A percentile compares a stretch with the other conserved stretches of the same genome.
These are phyloP conservation scores for Talaromyces rugulosus DNA, from an alignment of 2,329 filamentous ascomycete species.

Conservation along the genomic window DNA sequence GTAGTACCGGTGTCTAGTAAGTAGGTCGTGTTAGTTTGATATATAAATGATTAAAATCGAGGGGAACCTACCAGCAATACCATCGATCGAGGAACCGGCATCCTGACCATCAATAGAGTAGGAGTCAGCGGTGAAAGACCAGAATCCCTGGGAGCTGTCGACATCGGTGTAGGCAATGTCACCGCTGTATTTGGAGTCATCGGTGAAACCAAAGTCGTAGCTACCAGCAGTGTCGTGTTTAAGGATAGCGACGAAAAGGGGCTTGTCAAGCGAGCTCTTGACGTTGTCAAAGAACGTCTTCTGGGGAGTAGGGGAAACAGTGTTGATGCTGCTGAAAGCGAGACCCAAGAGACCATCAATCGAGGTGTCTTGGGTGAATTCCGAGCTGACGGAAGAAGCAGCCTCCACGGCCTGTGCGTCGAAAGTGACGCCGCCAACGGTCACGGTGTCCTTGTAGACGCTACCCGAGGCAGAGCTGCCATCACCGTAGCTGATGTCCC, in stretches of 20 bases:
- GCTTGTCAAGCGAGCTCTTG: conserved; percentile 42
- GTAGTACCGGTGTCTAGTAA: conserved; percentile 64
- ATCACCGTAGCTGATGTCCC: conserved; percentile 63
- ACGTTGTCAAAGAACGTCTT: conserved; percentile 59
- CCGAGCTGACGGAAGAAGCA: conserved; percentile 53
- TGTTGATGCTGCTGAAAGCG: conserved; percentile 58
- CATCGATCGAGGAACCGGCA: conserved; percentile 41
- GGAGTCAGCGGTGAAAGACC: conserved; percentile 56
- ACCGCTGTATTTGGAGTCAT: conserved; percentile 1
- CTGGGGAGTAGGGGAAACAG: conserved; percentile 29
- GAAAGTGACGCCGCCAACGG: conserved; percentile 57
- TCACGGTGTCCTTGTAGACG: conserved; percentile 63
- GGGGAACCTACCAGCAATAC: conserved; percentile 47
- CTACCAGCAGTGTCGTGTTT: not conserved
- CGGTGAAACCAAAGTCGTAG: conserved; percentile 6
- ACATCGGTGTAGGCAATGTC: conserved; percentile 2
- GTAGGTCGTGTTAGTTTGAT: not conserved
- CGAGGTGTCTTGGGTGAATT: conserved; percentile 49
- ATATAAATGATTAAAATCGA: not conserved
- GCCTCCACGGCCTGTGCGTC: conserved; percentile 62
- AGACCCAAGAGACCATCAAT: conserved; percentile 59
- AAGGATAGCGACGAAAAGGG: not conserved
- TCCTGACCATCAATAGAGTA: conserved; percentile 50
- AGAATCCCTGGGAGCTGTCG: conserved; percentile 58
- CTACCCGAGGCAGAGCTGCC: conserved; percentile 58